Evolutionary conservation across 192 early-diverging fungal species (phyloP), one percentile per base, ranked within the genome.

Genomic region (Coemansia sp.): DNA sequence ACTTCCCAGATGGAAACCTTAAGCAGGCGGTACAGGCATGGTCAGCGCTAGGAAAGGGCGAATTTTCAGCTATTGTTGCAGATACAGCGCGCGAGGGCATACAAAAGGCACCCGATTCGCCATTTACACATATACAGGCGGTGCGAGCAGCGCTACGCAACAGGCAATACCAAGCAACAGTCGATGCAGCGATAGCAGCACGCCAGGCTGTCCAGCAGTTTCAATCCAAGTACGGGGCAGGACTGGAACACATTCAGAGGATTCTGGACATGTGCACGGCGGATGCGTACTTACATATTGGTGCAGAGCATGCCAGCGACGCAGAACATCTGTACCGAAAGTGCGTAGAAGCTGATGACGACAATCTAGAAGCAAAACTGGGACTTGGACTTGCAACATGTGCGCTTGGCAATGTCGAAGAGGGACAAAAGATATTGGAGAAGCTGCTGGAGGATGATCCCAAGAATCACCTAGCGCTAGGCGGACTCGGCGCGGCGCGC

Each of bases 401-500:
- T 6, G 70, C 75, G 17, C 67, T 90, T 53, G 75, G 82, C 5
- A 75, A 84, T 29, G 83, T 67, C 22, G 84, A 83, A 17, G 88
- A 92, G 50, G 86, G 91, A 3, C 72, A 67, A 6, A 50, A 64
- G 29, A 78, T 86, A 24, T 88, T 94, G 52, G 70, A 86, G 56
- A 62, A 71, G 9, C 76, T 90, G 0, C 67, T 88, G 5, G 67
- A 67, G 73, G 3, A 27, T 21, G 50, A 86, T 72, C 50, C 59
- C 9, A 9, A 22, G 4, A 73, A 68, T 51, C 76, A 85, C 61
- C 57, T 76, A 2, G 87, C 87, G n/a, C 70, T 85, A 46, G 87
- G 85, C 51, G 92, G 91, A 51, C 70, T 94, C 25, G 93, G 87
- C 2, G 88, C 87, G 85, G 86, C 91, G 5, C 67, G 71, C 39